Conservation (phyloP, 2,329 filamentous ascomycete species). For the Akanthomyces dipterigenus region DNA sequence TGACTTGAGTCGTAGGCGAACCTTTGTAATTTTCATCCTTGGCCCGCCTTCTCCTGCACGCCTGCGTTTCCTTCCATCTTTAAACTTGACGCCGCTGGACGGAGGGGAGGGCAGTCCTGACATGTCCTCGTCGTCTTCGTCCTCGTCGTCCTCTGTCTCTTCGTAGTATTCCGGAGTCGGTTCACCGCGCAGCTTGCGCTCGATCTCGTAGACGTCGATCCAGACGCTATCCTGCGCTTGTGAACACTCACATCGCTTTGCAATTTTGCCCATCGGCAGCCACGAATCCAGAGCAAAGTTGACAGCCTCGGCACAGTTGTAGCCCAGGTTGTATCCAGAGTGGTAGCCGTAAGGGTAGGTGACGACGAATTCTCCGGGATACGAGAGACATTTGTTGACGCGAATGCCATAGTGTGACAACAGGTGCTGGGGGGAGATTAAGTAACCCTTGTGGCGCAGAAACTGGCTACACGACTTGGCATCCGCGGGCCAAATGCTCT, state of each 20-base stretch:
- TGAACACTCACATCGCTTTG: slow-evolving; percentile 94
- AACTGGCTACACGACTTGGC: slow-evolving; percentile 96
- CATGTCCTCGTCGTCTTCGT: slow-evolving; percentile 48
- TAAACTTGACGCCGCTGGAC: slow-evolving; percentile 61
- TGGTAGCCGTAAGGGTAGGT: slow-evolving; percentile 98
- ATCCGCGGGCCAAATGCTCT: slow-evolving; percentile 87
- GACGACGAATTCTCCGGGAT: slow-evolving; percentile 96
- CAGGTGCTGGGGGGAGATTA: slow-evolving; percentile 86
- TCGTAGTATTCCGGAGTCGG: slow-evolving; percentile 72
- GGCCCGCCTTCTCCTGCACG: slow-evolving; percentile 28
- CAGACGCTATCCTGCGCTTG: slow-evolving; percentile 95
- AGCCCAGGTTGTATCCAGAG: slow-evolving; percentile 94
- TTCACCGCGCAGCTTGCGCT: slow-evolving; percentile 87
- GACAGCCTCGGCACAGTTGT: slow-evolving; percentile 97
- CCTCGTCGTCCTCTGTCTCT: slow-evolving; percentile 62
- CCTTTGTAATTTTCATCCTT: slow-evolving; percentile 64
- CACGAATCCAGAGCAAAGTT: slow-evolving; percentile 96
- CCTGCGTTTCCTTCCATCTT: slow-evolving; percentile 57
- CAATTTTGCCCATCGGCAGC: slow-evolving; percentile 90
- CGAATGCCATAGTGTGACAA: slow-evolving; percentile 88
- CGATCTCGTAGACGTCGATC: slow-evolving; percentile 94
- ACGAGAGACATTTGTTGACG: slow-evolving; percentile 91
- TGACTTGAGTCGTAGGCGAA: slow-evolving; percentile 68
- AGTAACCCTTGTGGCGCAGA: slow-evolving; percentile 91
- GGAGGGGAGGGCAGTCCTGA: slow-evolving; percentile 75